Base-by-base conservation (phyloP, 2,329 filamentous ascomycete species). In the Fusarium oligoseptatum region DNA sequence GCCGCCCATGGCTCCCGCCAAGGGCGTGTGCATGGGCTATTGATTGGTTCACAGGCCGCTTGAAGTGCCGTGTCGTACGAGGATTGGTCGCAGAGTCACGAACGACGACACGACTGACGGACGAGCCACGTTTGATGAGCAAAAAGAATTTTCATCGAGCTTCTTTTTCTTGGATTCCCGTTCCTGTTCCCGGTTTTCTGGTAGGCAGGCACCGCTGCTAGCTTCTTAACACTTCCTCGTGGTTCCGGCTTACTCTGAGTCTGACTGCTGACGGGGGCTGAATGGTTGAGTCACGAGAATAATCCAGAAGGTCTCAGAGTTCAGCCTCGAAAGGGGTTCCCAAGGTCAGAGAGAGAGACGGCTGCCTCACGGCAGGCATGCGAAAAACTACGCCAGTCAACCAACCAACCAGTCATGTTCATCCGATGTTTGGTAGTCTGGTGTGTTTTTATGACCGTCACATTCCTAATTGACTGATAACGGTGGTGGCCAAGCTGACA, bases 11-110 rank as follows among this genome's bases (percentile, higher is more conserved):
- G 48, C 48, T 55, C 70, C 70, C 67, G 62, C 22, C 14, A 37
- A 65, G 71, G 66, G 55, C 68, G 55, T 65, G 64, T 65, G 60
- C 57, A 73, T 76, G 70, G 61, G 20, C 52, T 37, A 29, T 60
- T 77, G 64, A 77, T 77, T 78, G 76, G 76, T 22, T 69, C 50
- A 73, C 48, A 67, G 52, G 37, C 63, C 64, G 65, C 66, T 58
- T 43, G 50, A 71, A 76, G 55, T 76, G 71, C 73, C 75, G 68
- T 77, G 76, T 78, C 74, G 66, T 66, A 69, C 72, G 60, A 75
- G 71, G 60, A 76, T 73, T 77, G 73, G 69, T 62, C 55, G 58
- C 65, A 64, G 61, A 37, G 66, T 50, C 48, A 55, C 63, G 55
- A 71, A 69, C 60, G 70, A 66, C 68, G 67, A 71, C 64, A 62